Conservation (phyloP, 495 filamentous ascomycete species). For the Annulohypoxylon maeteangense region DNA sequence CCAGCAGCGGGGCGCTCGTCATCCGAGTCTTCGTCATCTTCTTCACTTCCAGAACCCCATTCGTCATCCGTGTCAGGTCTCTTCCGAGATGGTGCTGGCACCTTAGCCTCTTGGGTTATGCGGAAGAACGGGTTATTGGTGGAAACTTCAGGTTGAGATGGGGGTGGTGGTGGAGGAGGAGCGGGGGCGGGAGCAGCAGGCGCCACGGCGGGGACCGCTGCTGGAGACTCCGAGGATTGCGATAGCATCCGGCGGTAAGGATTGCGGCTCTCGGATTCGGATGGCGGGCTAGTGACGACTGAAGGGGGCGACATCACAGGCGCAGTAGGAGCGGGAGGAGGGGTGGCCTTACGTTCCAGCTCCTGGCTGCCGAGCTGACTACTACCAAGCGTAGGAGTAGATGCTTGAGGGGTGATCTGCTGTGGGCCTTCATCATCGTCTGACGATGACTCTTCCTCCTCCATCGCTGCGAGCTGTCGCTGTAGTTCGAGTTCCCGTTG, state of each 20-base stretch:
- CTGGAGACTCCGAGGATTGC: constrained; percentile 58
- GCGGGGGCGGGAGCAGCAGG: constrained; percentile 55
- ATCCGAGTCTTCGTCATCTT: constrained; percentile 74
- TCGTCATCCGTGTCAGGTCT: constrained; percentile 72
- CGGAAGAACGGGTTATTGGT: constrained; percentile 99
- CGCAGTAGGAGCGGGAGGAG: constrained; percentile 58
- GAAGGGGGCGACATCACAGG: constrained; percentile 54
- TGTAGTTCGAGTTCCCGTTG: constrained; percentile 90
- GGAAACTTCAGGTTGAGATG: constrained; percentile 64
- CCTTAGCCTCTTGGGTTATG: constrained; percentile 68
- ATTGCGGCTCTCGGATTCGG: constrained; percentile 62
- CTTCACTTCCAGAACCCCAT: constrained; percentile 88
- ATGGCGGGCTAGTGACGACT: constrained; percentile 57
- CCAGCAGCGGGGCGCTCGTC: constrained; percentile 80
- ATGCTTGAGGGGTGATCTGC: constrained; percentile 82
- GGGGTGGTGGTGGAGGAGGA: constrained; percentile 55
- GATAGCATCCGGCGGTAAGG: constrained; percentile 64
- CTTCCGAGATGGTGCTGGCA: constrained; percentile 50
- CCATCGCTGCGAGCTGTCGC: constrained; percentile 83
- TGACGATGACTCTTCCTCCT: constrained; percentile 76
- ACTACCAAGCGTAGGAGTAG: constrained; percentile 74
- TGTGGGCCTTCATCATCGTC: constrained; percentile 90
- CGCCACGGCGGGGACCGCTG: constrained; percentile 55
- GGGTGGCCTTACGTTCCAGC: constrained; percentile 61
- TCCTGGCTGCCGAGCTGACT: constrained; percentile 64